Percentiles rank a stretch among this genome's conserved stretches.
Evolutionary conservation across 805 yeast genomes (phyloP).

Genomic region (Metschnikowia picachoensis): DNA sequence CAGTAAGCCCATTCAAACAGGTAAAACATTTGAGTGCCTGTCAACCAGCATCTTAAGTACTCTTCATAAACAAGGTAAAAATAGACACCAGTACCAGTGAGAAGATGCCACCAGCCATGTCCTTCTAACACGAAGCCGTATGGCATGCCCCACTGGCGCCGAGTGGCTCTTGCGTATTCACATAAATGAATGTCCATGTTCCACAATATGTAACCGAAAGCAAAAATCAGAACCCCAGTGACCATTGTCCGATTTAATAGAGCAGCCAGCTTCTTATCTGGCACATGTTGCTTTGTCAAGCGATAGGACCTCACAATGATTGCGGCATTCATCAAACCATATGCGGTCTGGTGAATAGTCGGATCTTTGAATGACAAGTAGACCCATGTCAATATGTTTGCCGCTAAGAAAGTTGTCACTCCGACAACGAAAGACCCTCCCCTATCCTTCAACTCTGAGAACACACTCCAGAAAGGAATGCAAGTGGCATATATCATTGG

Average conservation of each 20-base stretch:
- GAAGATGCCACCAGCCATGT: constrained; percentile 97
- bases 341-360: constrained; percentile 82
- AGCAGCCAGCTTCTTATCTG: constrained; percentile 42
- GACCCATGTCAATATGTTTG: constrained; percentile 60
- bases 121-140: constrained; percentile 83
- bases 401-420: constrained; percentile 46
- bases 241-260: constrained; percentile 54
- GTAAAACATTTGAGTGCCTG: constrained; percentile 53
- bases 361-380: constrained; percentile 78
- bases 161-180: constrained; percentile 46
- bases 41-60: constrained; percentile 64
- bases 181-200: constrained; percentile 85
- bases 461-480: constrained; percentile 84
- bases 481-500: constrained; percentile 99
- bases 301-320: constrained; percentile 59
- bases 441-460: constrained; percentile 50
- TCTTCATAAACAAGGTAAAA: constrained; percentile 77
- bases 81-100: constrained; percentile 85
- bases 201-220: constrained; percentile 81
- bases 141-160: constrained; percentile 75
- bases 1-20: constrained; percentile 50
- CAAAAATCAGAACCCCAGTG: constrained; percentile 59
- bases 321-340: constrained; percentile 71
- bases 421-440: constrained; percentile 44
- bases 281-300: constrained; percentile 51